Evolutionary conservation across 2,329 filamentous ascomycete genomes (phyloP), one percentile per base, ranked within the genome.

Genomic region (Cephalotrichum gorgonifer): DNA sequence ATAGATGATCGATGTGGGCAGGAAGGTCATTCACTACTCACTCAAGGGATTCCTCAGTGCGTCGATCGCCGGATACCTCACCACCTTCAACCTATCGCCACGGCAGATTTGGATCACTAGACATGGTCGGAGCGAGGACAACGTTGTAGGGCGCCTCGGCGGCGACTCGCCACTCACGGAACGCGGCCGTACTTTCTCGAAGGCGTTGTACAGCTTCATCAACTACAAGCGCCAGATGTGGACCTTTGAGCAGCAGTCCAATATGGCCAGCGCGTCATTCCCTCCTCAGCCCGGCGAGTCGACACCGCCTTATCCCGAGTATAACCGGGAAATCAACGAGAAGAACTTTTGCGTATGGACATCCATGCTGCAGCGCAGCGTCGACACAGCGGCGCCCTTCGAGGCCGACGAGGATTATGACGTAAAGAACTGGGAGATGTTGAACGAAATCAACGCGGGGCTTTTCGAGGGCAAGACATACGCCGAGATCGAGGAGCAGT

Each of bases 341-440:
- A 95, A 95, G 71, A 88, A 88, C 62, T 97, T 96, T 62, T 98
- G 93, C 64, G 88, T 98, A 15, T 98, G 93, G 93, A 96, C 91
- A 1, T 95, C 88, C 2, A 97, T 97, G 91, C 78, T 98, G 54
- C 85, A 86, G 62, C 86, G 93, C 54, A 89, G 87, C 52, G 83
- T 93, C 46, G 82, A 95, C 61, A 94, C 90, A 1, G 89, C 86
- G 0, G 82, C 93, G 54, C 85, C 86, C 63, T 98, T 97, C 63
- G 86, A 95, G 56, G 75, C 72, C 0, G 93, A 97, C 55, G 91
- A 97, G 22, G 88, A 95, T 48, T 95, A 91, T 63, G 93, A 97
- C 56, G 83, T 94, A 57, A 98, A 98, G 71, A 87, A 95, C 57
- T 95, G 91, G 88, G 86, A 90, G 60, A 95, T 95, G 88, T 78